A percentile compares a stretch with the other conserved stretches of the same genome.
Evolutionary conservation across 768 basidiomycete genomes (phyloP).

Genomic region (Psilocybe cubensis): DNA sequence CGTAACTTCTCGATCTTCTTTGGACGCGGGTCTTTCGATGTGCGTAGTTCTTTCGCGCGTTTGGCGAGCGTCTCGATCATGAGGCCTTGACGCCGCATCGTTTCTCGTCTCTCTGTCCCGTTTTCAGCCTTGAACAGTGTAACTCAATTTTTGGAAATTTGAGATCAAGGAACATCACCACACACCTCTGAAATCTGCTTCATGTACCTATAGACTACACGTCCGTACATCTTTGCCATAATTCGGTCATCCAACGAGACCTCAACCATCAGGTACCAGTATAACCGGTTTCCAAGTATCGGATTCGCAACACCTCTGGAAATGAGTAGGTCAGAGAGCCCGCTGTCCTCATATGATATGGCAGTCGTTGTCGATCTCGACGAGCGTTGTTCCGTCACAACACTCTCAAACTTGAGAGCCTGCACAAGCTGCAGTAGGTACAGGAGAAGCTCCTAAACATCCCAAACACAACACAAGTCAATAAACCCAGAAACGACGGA

Average conservation of each 20-base stretch:
- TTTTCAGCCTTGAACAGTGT: constrained; percentile 55
- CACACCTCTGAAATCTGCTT: constrained; percentile 83
- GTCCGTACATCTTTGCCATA: constrained; percentile 92
- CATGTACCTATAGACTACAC: constrained; percentile 90
- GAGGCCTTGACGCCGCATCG: constrained; percentile 91
- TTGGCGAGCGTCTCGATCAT: constrained; percentile 86
- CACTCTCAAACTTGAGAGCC: constrained; percentile 94
- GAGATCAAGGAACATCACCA: background rate
- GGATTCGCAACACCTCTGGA: constrained; percentile 80
- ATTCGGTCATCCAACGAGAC: constrained; percentile 84
- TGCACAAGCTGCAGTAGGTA: constrained; percentile 97
- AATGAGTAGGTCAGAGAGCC: constrained; percentile 92
- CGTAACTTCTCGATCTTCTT: constrained; percentile 98
- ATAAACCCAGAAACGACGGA: background rate
- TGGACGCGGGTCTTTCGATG: constrained; percentile 89
- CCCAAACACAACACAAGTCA: background rate
- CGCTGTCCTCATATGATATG: constrained; percentile 88
- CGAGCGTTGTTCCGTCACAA: constrained; percentile 75
- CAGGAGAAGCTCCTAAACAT: constrained; percentile 78
- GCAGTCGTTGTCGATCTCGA: constrained; percentile 75
- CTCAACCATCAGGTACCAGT: constrained; percentile 99
- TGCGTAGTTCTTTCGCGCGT: constrained; percentile 84
- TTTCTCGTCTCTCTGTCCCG: constrained; percentile 81
- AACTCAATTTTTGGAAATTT: background rate
- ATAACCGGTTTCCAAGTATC: constrained; percentile 87